A percentile compares a stretch with the other conserved stretches of the same genome.
Evolutionary conservation across 2,329 filamentous ascomycete genomes (phyloP).

Genomic region (Colletotrichum sp.): DNA sequence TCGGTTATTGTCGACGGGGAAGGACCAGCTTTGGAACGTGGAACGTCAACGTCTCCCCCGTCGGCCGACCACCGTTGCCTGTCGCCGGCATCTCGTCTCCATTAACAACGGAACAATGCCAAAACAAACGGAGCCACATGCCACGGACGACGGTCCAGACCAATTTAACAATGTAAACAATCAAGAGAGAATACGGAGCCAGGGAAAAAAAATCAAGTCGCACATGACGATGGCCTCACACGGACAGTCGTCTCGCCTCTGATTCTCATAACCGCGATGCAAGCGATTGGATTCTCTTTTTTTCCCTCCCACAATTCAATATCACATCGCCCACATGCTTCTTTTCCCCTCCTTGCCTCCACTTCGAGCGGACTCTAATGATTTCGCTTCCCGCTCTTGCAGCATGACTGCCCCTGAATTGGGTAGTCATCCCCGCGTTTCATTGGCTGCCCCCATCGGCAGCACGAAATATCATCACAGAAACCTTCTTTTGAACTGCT

Average conservation of each 20-base stretch:
- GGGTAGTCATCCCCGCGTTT: constrained; percentile 20
- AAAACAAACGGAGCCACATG: constrained; percentile 4
- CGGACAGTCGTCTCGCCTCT: background rate
- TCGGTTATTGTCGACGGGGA: background rate
- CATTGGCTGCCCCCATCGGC: constrained; percentile 1
- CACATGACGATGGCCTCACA: constrained; percentile 13
- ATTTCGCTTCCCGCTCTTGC: constrained; percentile 19
- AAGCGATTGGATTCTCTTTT: background rate
- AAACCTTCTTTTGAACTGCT: background rate
- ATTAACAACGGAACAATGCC: background rate
- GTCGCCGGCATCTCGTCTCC: background rate
- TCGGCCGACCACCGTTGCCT: background rate
- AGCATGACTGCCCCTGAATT: constrained; percentile 7
- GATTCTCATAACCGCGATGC: background rate
- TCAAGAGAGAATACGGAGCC: background rate
- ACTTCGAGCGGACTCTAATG: constrained; percentile 2
- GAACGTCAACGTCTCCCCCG: background rate
- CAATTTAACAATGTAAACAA: background rate
- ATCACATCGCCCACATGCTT: background rate
- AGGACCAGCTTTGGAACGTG: background rate
- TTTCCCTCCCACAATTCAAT: background rate
- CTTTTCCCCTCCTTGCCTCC: background rate
- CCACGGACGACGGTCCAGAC: constrained; percentile 6
- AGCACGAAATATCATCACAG: background rate
- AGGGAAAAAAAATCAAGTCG: background rate